Conservation (phyloP, 225 moss, liverwort and hornwort genomes). For the Marchantia paleacea region DNA sequence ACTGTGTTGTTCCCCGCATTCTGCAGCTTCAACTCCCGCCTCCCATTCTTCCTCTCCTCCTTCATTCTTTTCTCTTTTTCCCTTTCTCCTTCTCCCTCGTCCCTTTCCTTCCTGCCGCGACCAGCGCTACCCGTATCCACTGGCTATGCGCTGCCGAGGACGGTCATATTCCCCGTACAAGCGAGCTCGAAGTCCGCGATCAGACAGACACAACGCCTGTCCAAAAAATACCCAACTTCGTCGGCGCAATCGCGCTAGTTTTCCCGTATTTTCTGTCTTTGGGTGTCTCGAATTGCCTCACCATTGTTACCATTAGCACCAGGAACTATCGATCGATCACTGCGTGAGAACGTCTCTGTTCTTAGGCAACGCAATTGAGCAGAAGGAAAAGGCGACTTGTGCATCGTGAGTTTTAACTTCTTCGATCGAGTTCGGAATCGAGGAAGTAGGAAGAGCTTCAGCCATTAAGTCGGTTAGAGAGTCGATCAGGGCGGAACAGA, state of each 20-base stretch:
- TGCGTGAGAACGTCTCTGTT: no score
- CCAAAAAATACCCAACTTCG: no score
- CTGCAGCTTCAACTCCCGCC: neutral
- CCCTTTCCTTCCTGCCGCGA: neutral
- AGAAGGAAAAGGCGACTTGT: neutral
- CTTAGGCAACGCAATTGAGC: neutral
- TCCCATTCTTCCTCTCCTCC: neutral
- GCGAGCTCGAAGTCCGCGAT: no score
- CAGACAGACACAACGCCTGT: no score
- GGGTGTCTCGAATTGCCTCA: no score
- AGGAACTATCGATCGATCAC: no score
- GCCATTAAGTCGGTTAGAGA: no score
- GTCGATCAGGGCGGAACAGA: neutral
- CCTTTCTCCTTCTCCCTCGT: neutral
- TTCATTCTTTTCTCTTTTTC: neutral
- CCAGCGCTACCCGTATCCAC: neutral
- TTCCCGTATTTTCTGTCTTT: neutral
- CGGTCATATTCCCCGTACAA: neutral
- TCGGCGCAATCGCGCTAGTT: no score
- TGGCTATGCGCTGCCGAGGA: neutral
- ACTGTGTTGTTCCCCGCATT: neutral
- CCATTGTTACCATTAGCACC: no score
- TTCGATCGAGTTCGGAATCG: neutral
- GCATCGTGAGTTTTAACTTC: neutral
- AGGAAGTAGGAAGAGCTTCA: neutral